Evolutionary conservation across 2,329 filamentous ascomycete species (phyloP), one percentile per base, ranked within the genome.

Genomic region (Cladosporium oxysporum): DNA sequence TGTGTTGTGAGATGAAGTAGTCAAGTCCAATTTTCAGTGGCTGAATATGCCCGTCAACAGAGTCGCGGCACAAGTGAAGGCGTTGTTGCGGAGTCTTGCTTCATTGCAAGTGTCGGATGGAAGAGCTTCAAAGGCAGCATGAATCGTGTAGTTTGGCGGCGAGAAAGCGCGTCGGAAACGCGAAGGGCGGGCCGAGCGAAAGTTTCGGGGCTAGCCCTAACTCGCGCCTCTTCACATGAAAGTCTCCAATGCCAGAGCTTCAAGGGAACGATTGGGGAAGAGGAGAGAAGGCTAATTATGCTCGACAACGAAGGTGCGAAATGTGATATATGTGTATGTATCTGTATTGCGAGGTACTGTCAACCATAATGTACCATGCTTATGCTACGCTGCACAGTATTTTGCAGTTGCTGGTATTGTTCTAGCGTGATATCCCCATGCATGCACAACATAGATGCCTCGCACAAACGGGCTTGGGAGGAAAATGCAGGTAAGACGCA

Each of bases 261-360:
- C 52, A 55, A 55, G 18, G n/a, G 52, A 55, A 55, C 52, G 28
- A 55, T 55, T 55, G 52, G 52, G 52, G 52, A 31, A 55, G 52
- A 55, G 28, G n/a, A 21, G 52, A 5, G 29, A 29, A n/a, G 28
- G 18, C 50, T 33, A 18, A 55, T 50, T 5, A 8, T 33, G 52
- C 11, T 4, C 21, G 28, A 18, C 33, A 55, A 29, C 12, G 28
- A 55, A 55, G 28, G 8, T 12, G 14, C 8, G 52, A 14, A 18
- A 33, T 18, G 29, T 12, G 28, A 6, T 31, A 7, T 5, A 16
- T 29, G 7, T 6, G n/a, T 31, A 21, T n/a, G 3, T 31, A 21
- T 2, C 10, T 31, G 16, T 5, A 37, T 21, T 12, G 3, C 11
- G 5, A 31, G 7, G 5, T 12, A 33, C 8, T 47, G 7, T 26